Evolutionary conservation across 129 eudicot genomes (phyloP).

Genomic region (Scalesia atractyloides): DNA sequence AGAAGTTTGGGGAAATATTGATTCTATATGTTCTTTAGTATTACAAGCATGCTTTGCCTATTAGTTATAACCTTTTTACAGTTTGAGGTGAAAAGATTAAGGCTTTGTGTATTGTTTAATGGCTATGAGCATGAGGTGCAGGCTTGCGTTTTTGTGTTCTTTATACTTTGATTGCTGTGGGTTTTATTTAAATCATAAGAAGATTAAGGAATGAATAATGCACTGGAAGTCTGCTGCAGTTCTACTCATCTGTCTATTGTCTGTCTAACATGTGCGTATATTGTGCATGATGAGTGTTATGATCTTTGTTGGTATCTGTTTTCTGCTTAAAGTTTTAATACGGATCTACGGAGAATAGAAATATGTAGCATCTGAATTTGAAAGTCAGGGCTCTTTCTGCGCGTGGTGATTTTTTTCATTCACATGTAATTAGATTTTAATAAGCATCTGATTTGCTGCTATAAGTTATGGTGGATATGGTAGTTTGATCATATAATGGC

Average conservation of each 20-base stretch:
- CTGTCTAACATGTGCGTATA: conserved; percentile 1
- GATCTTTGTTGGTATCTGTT: background rate
- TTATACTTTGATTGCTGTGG: conserved; percentile 10
- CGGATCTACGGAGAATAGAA: background rate
- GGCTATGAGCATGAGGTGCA: conserved; percentile 15
- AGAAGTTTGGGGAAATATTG: conserved; percentile 11
- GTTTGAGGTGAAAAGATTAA: conserved; percentile 23
- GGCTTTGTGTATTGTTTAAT: background rate
- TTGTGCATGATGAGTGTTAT: conserved; percentile 16
- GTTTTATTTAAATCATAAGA: background rate
- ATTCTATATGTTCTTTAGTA: too few species aligned
- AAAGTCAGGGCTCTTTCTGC: background rate
- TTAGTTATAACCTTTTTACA: background rate
- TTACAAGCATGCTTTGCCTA: conserved; percentile 7
- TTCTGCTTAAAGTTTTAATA: background rate
- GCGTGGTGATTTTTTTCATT: background rate
- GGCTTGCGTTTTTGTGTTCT: conserved; percentile 27
- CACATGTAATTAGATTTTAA: background rate
- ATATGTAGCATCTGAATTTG: background rate
- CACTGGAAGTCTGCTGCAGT: conserved; percentile 11
- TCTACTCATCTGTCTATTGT: conserved; percentile 7
- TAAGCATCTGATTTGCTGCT: conserved; percentile 18
- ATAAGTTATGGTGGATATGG: conserved; percentile 17
- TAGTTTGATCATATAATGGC: conserved; percentile 8
- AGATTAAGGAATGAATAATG: background rate